Evolutionary conservation across 2,329 filamentous ascomycete genomes (phyloP).

Genomic region (Dactylellina sp.): DNA sequence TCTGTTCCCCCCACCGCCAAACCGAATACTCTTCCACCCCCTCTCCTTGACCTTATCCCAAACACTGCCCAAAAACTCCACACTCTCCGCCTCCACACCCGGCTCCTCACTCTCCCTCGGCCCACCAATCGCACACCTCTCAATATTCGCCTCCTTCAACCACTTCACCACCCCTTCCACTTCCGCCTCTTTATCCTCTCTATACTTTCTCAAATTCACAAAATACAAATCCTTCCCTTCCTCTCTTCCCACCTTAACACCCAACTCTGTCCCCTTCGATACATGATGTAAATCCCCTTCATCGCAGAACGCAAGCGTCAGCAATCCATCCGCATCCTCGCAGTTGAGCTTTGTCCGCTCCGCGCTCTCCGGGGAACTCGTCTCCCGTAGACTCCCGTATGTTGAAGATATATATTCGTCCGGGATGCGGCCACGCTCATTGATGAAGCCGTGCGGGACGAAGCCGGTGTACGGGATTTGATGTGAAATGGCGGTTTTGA

Average conservation of each 20-base stretch:
- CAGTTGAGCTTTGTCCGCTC: conserved; percentile 44
- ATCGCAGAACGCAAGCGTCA: conserved; percentile 42
- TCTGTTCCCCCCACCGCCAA: conserved; percentile 15
- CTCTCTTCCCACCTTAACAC: conserved; percentile 17
- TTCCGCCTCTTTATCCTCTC: conserved; percentile 29
- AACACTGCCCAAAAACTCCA: conserved; percentile 33
- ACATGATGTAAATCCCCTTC: conserved; percentile 21
- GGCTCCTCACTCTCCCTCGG: conserved; percentile 52
- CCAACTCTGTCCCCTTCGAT: conserved; percentile 39
- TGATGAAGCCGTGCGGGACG: conserved; percentile 51
- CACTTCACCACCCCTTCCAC: conserved; percentile 39
- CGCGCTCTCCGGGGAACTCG: conserved; percentile 14
- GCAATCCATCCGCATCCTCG: conserved; percentile 42
- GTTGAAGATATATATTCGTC: conserved; percentile 35
- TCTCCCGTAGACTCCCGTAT: conserved; percentile 40
- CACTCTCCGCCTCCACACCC: conserved; percentile 37
- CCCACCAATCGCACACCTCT: conserved; percentile 45
- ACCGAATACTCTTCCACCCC: conserved; percentile 45
- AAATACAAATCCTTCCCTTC: conserved; percentile 38
- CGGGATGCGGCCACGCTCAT: conserved; percentile 39
- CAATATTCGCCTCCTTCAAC: conserved; percentile 45
- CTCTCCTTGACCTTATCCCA: conserved; percentile 43
- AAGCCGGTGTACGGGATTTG: conserved; percentile 42
- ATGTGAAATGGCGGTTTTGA: conserved; percentile 43
- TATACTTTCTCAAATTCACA: conserved; percentile 41